Conservation (phyloP, 768 basidiomycete species). For the Suillus placidus region DNA sequence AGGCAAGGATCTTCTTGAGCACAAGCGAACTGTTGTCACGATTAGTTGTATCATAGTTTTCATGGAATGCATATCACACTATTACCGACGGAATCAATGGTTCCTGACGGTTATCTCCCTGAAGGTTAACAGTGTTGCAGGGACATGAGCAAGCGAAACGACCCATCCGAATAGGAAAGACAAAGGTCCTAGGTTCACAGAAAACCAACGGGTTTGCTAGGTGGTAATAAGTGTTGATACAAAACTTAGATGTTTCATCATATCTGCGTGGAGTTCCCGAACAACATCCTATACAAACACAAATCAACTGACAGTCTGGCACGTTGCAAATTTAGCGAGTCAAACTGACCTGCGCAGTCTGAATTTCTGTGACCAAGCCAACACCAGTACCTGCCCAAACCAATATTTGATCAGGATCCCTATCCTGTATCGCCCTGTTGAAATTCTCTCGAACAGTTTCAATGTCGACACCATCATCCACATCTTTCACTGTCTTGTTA, state of each 20-base stretch:
- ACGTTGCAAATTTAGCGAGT: conserved; percentile 8
- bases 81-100: conserved; percentile 6
- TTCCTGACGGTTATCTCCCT: not conserved
- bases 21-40: conserved; percentile 17
- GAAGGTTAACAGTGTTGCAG: not conserved
- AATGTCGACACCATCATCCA: conserved; percentile 50
- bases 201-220: conserved; percentile 5
- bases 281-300: conserved; percentile 52
- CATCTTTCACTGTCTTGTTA: conserved; percentile 58
- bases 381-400: conserved; percentile 75
- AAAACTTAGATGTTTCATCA: conserved; percentile 37
- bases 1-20: conserved; percentile 18
- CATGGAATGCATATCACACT: conserved; percentile 11
- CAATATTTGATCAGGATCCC: conserved; percentile 53
- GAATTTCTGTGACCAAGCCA: conserved; percentile 53
- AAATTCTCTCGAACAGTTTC: conserved; percentile 47
- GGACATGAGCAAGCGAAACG: conserved; percentile 1
- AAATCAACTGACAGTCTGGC: conserved; percentile 3
- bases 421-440: conserved; percentile 44
- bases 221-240: conserved; percentile 30
- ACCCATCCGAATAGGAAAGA: conserved; percentile 1
- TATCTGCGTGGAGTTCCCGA: conserved; percentile 52
- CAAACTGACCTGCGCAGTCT: conserved; percentile 40
- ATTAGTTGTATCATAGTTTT: conserved; percentile 25
- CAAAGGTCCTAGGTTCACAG: conserved; percentile 1